Base-by-base conservation (phyloP, 345 rosid species). In the Pugionium cornutum region DNA sequence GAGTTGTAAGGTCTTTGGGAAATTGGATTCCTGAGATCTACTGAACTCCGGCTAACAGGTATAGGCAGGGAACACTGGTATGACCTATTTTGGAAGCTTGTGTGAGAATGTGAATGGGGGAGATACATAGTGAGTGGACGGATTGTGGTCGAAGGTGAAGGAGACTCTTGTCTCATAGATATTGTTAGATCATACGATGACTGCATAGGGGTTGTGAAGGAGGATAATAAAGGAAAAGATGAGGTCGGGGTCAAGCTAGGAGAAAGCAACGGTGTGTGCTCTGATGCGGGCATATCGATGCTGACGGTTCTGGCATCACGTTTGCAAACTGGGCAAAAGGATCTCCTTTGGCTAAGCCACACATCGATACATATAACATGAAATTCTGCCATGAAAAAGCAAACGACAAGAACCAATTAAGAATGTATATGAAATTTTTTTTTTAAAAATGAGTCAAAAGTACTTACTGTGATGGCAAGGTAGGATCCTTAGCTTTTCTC, bases 261-360 rank as follows among this genome's bases (percentile, higher is more conserved):
- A 46, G 90, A 79, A 66, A 89, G 94, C 58, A 89, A 79, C 6
- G 97, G 97, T 27, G 98, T 92, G 48, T 72, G 78, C 72, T 89
- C 98, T 26, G 98, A 83, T 43, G 92, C 90, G 0, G 97, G 92
- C 9, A 80, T 86, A 58, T 86, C 83, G 10, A 79, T 83, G 1
- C 78, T 79, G 74, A 75, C 77, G 35, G 84, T 85, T 81, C 97
- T 83, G 36, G 96, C 97, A 76, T 88, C 97, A 2, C 88, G 87
- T 83, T 92, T 89, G 83, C 98, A 92, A 54, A 92, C 87, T 0
- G 98, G 98, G 70, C 98, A 92, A 77, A 89, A 94, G 4, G 99
- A 88, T 78, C 84, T 85, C 92, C 99, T 85, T 10, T 87, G 41
- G 2, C 96, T 89, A 62, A 94, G 96, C 99, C 99, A 94, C 53